phyloP scores from a whole-genome alignment of 768 basidiomycete species.

The Tricholoma sp. region DNA sequence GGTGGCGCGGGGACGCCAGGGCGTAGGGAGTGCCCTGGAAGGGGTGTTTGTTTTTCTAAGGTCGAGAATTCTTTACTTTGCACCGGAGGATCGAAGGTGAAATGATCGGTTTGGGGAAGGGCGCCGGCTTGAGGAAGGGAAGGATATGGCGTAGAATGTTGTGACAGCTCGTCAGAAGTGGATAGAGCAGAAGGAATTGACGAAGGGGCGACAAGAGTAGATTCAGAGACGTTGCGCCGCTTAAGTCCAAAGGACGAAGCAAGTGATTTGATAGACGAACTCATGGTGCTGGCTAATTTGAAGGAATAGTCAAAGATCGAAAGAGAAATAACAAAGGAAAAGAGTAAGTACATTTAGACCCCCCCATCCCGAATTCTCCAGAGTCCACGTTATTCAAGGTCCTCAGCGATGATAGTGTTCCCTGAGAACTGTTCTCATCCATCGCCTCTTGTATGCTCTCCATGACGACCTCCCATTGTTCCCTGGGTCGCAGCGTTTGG shows the following conservation, averaged over 20 bases:
- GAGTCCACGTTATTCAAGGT: slow-evolving; percentile 31
- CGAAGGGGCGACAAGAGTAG: slow-evolving; percentile 11
- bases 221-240: slow-evolving; percentile 35
- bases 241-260: slow-evolving; percentile 75
- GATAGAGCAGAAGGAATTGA: slow-evolving; percentile 20
- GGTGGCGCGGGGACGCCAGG: slow-evolving; percentile 57
- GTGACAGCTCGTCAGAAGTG: slow-evolving; percentile 33
- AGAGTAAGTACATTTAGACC: slow-evolving; percentile 50
- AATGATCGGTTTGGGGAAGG: slow-evolving; percentile 44
- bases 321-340: slow-evolving; percentile 5
- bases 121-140: slow-evolving; percentile 28
- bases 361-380: slow-evolving; percentile 70
- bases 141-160: slow-evolving; percentile 39
- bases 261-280: slow-evolving; percentile 70
- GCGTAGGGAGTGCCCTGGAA: slow-evolving; percentile 56
- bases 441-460: slow-evolving; percentile 64
- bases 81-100: slow-evolving; percentile 36
- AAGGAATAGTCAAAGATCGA: slow-evolving; percentile 12
- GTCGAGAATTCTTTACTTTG: not conserved
- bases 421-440: slow-evolving; percentile 50
- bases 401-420: slow-evolving; percentile 44
- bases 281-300: slow-evolving; percentile 48
- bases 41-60: slow-evolving; percentile 36
- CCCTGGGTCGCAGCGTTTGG: slow-evolving; percentile 55
- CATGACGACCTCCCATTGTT: slow-evolving; percentile 87